These are phyloP conservation scores for Pestalotiopsis sp. DNA, from an alignment of 2,329 filamentous ascomycete species.

Conservation along the genomic window DNA sequence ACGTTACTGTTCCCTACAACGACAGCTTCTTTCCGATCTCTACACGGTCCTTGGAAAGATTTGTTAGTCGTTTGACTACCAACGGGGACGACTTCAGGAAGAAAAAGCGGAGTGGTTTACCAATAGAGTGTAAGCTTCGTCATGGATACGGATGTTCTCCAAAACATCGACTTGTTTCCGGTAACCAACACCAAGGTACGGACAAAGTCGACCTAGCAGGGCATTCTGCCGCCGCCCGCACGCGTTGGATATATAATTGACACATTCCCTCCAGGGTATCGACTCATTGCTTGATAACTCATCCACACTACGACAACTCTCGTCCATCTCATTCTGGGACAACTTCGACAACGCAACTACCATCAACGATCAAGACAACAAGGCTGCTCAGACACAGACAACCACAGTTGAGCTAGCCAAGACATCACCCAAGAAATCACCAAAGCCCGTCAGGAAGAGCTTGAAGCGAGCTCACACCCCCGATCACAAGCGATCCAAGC, in stretches of 20 bases:
- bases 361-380: conserved; percentile 18
- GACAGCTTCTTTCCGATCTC: background rate
- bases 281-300: conserved; percentile 34
- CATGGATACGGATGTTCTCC: conserved; percentile 38
- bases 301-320: conserved; percentile 31
- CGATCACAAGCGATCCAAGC: conserved; percentile 27
- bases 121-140: conserved; percentile 22
- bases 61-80: background rate
- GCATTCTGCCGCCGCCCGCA: too few species aligned
- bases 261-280: conserved; percentile 26
- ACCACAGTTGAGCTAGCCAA: conserved; percentile 24
- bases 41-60: background rate
- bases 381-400: conserved; percentile 28
- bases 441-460: conserved; percentile 27
- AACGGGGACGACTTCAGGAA: background rate
- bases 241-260: background rate
- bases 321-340: conserved; percentile 36
- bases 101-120: background rate
- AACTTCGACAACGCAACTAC: conserved; percentile 28
- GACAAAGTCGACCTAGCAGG: conserved; percentile 12
- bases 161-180: conserved; percentile 37
- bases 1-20: background rate
- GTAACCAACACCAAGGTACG: conserved; percentile 34
- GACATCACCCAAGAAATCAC: conserved; percentile 25
- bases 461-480: conserved; percentile 33